These are phyloP conservation scores for Silene uniflora DNA, from an alignment of 148 eudicot species.

Conservation along the genomic window DNA sequence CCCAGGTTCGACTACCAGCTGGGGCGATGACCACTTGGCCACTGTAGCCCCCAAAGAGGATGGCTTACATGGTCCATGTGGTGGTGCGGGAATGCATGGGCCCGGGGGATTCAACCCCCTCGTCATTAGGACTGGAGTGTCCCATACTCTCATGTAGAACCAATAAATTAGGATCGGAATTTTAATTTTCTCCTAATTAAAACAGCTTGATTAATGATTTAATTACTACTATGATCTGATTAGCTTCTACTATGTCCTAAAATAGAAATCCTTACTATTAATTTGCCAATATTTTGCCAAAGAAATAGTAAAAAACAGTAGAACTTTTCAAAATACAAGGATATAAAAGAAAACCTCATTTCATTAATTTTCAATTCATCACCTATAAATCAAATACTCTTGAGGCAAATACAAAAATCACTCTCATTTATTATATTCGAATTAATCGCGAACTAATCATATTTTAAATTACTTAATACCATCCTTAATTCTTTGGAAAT, in stretches of 20 bases:
- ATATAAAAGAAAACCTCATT: background rate
- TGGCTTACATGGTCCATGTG: no score
- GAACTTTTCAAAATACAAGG: background rate
- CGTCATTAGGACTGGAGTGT: no score
- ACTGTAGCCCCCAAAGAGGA: no score
- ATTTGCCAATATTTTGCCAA: conserved; percentile 10
- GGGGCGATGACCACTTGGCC: no score
- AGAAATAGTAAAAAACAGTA: background rate
- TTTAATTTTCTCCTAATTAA: no score
- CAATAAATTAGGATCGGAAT: no score
- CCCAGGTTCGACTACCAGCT: no score
- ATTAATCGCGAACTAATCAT: background rate
- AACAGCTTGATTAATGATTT: no score
- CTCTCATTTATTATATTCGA: background rate
- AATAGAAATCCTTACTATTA: conserved; percentile 3
- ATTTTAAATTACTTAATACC: background rate
- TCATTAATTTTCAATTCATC: background rate
- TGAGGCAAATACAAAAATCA: background rate
- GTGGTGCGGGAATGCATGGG: no score
- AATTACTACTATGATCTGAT: background rate
- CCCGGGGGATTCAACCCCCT: no score
- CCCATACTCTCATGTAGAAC: no score
- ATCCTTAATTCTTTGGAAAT: background rate
- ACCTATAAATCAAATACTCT: background rate
- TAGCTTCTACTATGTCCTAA: conserved; percentile 5